Base-by-base conservation (phyloP, 176 grass and related monocot genomes). In the Oryza brachyantha region DNA sequence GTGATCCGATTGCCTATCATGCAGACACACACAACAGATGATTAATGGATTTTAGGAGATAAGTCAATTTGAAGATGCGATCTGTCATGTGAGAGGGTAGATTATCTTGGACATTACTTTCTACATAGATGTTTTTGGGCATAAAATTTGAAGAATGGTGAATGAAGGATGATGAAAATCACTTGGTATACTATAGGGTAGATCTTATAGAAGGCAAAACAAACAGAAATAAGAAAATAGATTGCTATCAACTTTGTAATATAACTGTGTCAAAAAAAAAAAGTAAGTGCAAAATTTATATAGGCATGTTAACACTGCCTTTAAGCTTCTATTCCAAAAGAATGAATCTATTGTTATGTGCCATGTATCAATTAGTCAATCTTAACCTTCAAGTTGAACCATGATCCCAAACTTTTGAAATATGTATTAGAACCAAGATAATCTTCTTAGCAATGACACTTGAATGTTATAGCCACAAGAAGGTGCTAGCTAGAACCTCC, bases 261-360 rank as follows among this genome's bases (percentile, higher is more conserved):
- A 17, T 50, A 52, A 22, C 41, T 65, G 40, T 36, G 62, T 17
- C 14, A 45, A 46, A 17, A 17, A 14, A 42, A 75, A 55, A 68
- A 29, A 36, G 43, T 72, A 16, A 27, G 43, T 17, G 11, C 21
- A 41, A 32, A 66, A 41, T 61, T 59, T 79, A 8, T 73, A 22
- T 65, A 57, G 25, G 50, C 29, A 58, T 4, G 39, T 63, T 1
- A 32, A 54, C 37, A 16, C 19, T 64, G 43, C 31, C 6, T 14
- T 32, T 64, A 13, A 81, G 26, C 28, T 52, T 81, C 0, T 52
- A 6, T 36, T 36, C 35, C 35, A 29, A 70, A 80, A 73, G 28
- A 87, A 82, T 60, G 74, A 61, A 88, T 52, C 59, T 70, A 66
- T 21, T 68, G 46, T n/a, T 61, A 78, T 28, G 13, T 74, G 41